Evolutionary conservation across 2,329 filamentous ascomycete species (phyloP), one percentile per base, ranked within the genome.

Genomic region (Phaeosphaeria sp.): DNA sequence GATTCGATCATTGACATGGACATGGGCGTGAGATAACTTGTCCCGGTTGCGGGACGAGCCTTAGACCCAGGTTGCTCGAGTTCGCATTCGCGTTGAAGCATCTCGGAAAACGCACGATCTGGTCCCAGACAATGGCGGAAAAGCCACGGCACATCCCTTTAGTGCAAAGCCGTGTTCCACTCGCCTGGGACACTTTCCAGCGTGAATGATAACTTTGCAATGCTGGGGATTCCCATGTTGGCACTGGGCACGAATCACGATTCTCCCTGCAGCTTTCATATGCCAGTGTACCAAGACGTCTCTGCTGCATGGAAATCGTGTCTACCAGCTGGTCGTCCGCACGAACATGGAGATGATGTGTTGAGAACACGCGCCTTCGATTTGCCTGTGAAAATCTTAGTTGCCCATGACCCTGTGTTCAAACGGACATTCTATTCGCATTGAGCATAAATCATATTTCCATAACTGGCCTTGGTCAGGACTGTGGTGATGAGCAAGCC

Each of bases 21-120:
- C 30, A 36, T 36, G 30, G 30, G 30, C 30, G 30, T 36, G 30
- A 43, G 41, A 7, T 7, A 20, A 43, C 41, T 18, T 43, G 41
- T 18, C 41, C 41, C 41, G 20, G 17, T 9, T 39, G 44, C 55
- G 50, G 50, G 46, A 53, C 50, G 55, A 56, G 50, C 55, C 55
- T 56, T 56, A 30, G 17, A n/a, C 9, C 36, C 33, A 46, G 50
- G 50, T 33, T 52, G 13, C 25, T 56, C 55, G 44, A 47, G 22
- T 50, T 56, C 55, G 55, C 33, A 30, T 50, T 53, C 50, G 44
- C 33, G 44, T 46, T 39, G 23, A 53, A 23, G 39, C 50, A 48
- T n/a, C 21, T 30, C 43, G 51, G 43, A 48, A 27, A 48, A 39
- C 33, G 21, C 20, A 42, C 23, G 49, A 51, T 51, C 49, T 27